Conservation (phyloP, 306 rosid genomes). For the Trifolium pratense region DNA sequence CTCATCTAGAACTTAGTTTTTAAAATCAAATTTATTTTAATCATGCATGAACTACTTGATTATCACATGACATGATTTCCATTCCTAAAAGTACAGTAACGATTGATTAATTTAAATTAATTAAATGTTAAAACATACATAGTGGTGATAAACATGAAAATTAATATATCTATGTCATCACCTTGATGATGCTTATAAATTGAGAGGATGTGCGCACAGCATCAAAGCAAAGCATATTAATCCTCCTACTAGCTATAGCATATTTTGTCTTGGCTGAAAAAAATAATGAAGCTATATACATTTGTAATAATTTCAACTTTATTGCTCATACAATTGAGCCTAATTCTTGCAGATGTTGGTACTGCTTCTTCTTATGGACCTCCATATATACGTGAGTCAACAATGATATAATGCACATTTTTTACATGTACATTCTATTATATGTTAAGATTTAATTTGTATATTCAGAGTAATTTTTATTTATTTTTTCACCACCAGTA, state of each 20-base stretch:
- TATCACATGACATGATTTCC: conserved; percentile 14
- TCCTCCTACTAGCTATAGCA: too few relatives aligned
- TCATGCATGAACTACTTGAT: background rate
- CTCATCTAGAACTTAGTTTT: conserved; percentile 14
- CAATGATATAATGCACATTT: too few relatives aligned
- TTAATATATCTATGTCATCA: background rate
- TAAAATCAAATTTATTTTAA: background rate
- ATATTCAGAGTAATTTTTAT: too few relatives aligned
- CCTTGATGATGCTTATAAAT: conserved; percentile 38
- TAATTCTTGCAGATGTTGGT: conserved; percentile 51
- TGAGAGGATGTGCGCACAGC: background rate
- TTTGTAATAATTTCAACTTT: conserved; percentile 41
- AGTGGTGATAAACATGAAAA: conserved; percentile 19
- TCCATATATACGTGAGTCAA: conserved; percentile 55
- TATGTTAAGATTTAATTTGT: too few relatives aligned
- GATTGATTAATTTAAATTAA: background rate
- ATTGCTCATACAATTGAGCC: conserved; percentile 19
- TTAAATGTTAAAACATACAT: background rate
- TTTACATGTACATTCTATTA: too few relatives aligned
- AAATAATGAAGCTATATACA: conserved; percentile 19
- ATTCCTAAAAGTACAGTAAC: background rate
- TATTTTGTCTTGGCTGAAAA: background rate
- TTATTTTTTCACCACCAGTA: too few relatives aligned
- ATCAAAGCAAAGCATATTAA: background rate
- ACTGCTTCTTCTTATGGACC: conserved; percentile 60